Evolutionary conservation across 805 yeast species (phyloP), one percentile per base, ranked within the genome.

Genomic region (Zygosaccharomyces gambellarensis): DNA sequence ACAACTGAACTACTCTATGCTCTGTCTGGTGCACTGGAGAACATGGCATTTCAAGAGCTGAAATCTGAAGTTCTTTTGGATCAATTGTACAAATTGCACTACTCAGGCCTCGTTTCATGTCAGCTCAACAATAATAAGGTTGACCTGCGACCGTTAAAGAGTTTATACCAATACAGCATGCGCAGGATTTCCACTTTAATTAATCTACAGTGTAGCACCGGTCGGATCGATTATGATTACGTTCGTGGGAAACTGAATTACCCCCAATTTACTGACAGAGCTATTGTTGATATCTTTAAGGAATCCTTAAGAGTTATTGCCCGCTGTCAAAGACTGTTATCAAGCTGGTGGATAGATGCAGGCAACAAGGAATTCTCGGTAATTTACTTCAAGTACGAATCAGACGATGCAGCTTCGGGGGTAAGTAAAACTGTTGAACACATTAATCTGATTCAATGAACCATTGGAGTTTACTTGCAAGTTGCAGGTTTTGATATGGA

Each of bases 261-360:
- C 11, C 42, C 46, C 3, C 23, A 32, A 7, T 22, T 53, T 17
- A 43, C 60, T 2, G 36, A 42, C 4, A 48, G 34, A 23, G 51
- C 54, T 3, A 53, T 57, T 5, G 42, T 58, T 5, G 53, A 45
- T n/a, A 44, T 55, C 2, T 49, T 51, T 43, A 53, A 55, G 47
- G 54, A 49, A 29, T 21, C 50, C 12, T 48, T 53, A 9, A 45
- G 48, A 41, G 30, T n/a, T 10, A 9, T 49, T 27, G 25, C 41
- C 8, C 19, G 23, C 27, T 30, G 47, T 47, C 50, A 53, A 10
- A 17, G 31, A 5, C 8, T 32, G 10, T 42, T 56, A 5, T 43
- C 42, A 9, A 44, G 43, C 17, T 61, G 63, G 63, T 61, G 58
- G 55, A 52, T 61, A n/a, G 64, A 59, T 23, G 31, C 50, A 5